A percentile compares a stretch with the other conserved stretches of the same genome.
Evolutionary conservation across 306 rosid genomes (phyloP).

Genomic region (Trifolium repens): DNA sequence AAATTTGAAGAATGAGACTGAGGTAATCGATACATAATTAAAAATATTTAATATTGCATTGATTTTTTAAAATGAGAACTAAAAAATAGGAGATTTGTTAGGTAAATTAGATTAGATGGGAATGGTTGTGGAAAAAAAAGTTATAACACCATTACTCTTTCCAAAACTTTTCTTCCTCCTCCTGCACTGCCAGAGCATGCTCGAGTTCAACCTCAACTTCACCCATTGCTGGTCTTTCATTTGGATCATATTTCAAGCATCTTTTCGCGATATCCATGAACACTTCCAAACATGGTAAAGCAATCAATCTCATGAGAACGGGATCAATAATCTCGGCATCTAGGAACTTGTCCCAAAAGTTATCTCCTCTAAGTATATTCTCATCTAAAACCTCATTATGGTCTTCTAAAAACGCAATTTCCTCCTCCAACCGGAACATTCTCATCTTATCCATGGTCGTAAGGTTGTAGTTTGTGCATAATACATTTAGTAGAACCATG

Average conservation of each 20-base stretch:
- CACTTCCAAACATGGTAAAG: slow-evolving; percentile 17
- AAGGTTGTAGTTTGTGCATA: neutral
- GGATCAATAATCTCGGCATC: slow-evolving; percentile 30
- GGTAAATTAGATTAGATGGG: too few relatives aligned
- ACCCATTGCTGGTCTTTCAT: neutral
- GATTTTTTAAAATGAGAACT: too few relatives aligned
- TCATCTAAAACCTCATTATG: too few relatives aligned
- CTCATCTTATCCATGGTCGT: neutral
- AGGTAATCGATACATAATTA: too few relatives aligned
- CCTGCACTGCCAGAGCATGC: neutral
- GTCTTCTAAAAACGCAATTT: too few relatives aligned
- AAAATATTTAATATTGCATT: too few relatives aligned
- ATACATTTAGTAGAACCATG: slow-evolving; percentile 48
- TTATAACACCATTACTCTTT: neutral
- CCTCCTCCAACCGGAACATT: too few relatives aligned
- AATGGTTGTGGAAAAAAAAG: too few relatives aligned
- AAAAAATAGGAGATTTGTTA: too few relatives aligned
- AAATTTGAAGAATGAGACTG: too few relatives aligned
- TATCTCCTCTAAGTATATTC: neutral
- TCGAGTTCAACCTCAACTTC: neutral
- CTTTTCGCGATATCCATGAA: slow-evolving; percentile 14
- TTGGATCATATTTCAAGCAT: slow-evolving; percentile 28
- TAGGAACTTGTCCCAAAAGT: neutral
- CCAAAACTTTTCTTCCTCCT: neutral
- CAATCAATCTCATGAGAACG: slow-evolving; percentile 29